Evolutionary conservation across 371 early-diverging fungal species (phyloP).

Genomic region (Amoeboaphelidium protococcarum): DNA sequence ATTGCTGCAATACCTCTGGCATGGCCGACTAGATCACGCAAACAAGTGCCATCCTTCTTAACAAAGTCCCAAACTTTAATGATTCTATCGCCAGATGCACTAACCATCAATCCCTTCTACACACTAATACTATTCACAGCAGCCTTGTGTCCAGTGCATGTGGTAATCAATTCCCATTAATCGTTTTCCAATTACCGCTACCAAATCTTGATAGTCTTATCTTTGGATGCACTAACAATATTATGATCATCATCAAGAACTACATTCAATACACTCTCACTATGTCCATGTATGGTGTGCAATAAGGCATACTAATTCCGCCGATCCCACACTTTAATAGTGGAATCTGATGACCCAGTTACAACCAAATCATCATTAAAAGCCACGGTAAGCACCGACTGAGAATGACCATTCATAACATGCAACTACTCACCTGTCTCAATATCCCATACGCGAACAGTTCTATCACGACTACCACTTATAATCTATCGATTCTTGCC

Average conservation of each 20-base stretch:
- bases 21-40: constrained; percentile 18
- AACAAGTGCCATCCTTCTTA: constrained; percentile 9
- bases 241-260: constrained; percentile 29
- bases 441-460: constrained; percentile 58
- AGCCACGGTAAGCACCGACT: constrained; percentile 69
- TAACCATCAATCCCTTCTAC: constrained; percentile 22
- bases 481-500: constrained; percentile 42
- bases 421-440: constrained; percentile 28
- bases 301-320: constrained; percentile 6
- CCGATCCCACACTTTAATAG: constrained; percentile 64
- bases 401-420: constrained; percentile 54
- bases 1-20: constrained; percentile 67
- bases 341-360: constrained; percentile 70
- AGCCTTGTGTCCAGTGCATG: constrained; percentile 47
- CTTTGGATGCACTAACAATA: constrained; percentile 3
- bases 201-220: constrained; percentile 7
- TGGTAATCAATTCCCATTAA: constrained; percentile 22
- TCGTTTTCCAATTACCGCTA: constrained; percentile 3
- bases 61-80: constrained; percentile 19
- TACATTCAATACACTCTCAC: constrained; percentile 46
- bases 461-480: constrained; percentile 75
- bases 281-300: constrained; percentile 26
- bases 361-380: constrained; percentile 49
- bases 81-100: constrained; percentile 7
- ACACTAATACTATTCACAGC: constrained; percentile 68